These are phyloP conservation scores for Pseudogymnoascus verrucosus DNA, from an alignment of 2,329 filamentous ascomycete species.

Conservation along the genomic window DNA sequence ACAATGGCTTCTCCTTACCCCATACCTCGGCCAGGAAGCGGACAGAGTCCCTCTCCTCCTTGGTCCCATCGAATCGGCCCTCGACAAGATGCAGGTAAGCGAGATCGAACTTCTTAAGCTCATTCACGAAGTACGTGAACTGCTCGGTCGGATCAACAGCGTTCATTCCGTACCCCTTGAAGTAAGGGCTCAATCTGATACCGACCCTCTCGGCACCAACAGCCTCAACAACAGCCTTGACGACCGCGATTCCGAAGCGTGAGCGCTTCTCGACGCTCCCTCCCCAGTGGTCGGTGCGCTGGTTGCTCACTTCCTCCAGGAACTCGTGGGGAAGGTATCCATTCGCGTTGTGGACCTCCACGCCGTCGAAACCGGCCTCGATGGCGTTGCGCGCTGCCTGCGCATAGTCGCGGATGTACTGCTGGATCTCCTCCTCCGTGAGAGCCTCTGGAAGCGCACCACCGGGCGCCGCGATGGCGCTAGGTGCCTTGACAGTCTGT, in stretches of 20 bases:
- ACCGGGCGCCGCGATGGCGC: conserved; percentile 17
- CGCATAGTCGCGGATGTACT: conserved; percentile 34
- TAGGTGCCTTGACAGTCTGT: conserved; percentile 13
- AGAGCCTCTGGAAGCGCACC: conserved; percentile 25
- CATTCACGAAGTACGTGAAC: conserved; percentile 37
- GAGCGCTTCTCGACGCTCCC: conserved; percentile 41
- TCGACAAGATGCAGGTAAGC: conserved; percentile 48
- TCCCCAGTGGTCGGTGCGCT: conserved; percentile 44
- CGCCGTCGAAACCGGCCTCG: conserved; percentile 46
- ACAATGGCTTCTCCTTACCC: conserved; percentile 35
- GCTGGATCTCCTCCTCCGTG: conserved; percentile 30
- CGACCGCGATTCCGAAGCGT: conserved; percentile 45
- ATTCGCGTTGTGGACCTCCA: conserved; percentile 37
- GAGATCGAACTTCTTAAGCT: conserved; percentile 32
- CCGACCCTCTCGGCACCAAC: conserved; percentile 45
- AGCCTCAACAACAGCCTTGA: conserved; percentile 39
- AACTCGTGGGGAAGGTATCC: conserved; percentile 51
- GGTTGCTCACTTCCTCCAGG: conserved; percentile 45
- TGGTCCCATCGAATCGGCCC: conserved; percentile 36
- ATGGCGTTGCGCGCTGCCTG: conserved; percentile 38
- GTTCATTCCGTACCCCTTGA: conserved; percentile 45
- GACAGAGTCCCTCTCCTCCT: conserved; percentile 30
- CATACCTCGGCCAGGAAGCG: conserved; percentile 37
- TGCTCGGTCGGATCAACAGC: conserved; percentile 37
- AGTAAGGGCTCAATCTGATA: conserved; percentile 55